Conservation (phyloP, 371 early-diverging fungal genomes). For the Lichtheimia hyalospora region DNA sequence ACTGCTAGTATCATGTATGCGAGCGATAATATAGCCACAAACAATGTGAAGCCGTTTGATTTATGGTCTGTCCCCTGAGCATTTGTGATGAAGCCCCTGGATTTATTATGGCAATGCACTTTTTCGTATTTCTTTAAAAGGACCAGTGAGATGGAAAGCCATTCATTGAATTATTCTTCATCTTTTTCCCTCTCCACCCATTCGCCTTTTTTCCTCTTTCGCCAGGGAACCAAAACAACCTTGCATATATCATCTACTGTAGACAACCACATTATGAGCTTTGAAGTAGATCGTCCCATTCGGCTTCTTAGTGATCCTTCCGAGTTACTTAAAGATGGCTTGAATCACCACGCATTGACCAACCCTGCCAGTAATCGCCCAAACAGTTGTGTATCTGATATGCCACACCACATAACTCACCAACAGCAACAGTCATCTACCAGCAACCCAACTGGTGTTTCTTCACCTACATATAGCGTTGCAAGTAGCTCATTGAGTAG, state of each 20-base stretch:
- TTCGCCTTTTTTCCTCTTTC: neutral
- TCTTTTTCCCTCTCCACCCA: neutral
- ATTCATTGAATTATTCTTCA: no score
- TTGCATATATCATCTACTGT: neutral
- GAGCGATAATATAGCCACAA: constrained; percentile 1
- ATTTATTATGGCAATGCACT: constrained; percentile 1
- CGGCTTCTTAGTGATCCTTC: constrained; percentile 11
- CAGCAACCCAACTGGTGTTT: neutral
- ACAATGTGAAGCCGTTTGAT: constrained; percentile 1
- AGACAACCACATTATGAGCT: constrained; percentile 8
- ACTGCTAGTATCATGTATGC: neutral
- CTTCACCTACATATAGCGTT: constrained; percentile 9
- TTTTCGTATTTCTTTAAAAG: neutral
- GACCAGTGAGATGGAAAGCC: no score
- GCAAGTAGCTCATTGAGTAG: constrained; percentile 10
- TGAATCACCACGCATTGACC: constrained; percentile 3
- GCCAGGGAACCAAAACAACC: neutral
- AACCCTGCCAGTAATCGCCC: neutral
- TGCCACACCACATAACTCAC: no score
- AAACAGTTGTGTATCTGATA: neutral
- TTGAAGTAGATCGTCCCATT: constrained; percentile 12
- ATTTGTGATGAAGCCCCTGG: constrained; percentile 5
- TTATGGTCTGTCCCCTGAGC: constrained; percentile 5
- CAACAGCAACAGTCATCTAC: no score
- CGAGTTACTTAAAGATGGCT: constrained; percentile 8